Evolutionary conservation across 495 filamentous ascomycete genomes (phyloP).

Genomic region (Penicillium simplicissimum): DNA sequence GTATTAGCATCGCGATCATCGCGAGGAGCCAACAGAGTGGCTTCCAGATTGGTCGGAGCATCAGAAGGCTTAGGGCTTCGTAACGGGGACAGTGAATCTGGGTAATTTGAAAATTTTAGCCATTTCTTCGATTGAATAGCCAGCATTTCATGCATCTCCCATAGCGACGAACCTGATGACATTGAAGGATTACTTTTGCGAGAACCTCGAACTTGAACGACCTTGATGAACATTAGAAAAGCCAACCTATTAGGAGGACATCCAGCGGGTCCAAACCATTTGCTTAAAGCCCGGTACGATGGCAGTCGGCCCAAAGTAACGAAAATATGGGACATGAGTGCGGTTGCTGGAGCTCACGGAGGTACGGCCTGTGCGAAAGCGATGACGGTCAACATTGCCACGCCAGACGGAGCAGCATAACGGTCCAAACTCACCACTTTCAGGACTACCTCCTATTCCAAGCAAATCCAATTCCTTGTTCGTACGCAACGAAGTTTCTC

Average conservation of each 20-base stretch:
- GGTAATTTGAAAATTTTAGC: background rate
- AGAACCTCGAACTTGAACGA: constrained; percentile 65
- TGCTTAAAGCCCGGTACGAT: constrained; percentile 92
- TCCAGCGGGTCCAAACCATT: constrained; percentile 55
- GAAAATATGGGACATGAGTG: constrained; percentile 80
- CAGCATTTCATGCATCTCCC: constrained; percentile 5
- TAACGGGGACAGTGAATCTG: constrained; percentile 40
- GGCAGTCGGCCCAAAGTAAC: constrained; percentile 85
- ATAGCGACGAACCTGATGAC: constrained; percentile 42
- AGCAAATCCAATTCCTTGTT: constrained; percentile 39
- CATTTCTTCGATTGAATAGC: background rate
- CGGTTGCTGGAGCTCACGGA: constrained; percentile 44
- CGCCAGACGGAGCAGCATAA: background rate
- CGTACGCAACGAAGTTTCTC: constrained; percentile 24
- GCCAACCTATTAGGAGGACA: background rate
- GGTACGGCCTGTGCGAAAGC: constrained; percentile 35
- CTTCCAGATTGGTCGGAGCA: constrained; percentile 23
- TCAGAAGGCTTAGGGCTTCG: constrained; percentile 38
- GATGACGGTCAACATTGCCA: constrained; percentile 19
- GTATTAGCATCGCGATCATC: constrained; percentile 60
- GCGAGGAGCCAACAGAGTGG: constrained; percentile 38
- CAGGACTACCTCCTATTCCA: constrained; percentile 35
- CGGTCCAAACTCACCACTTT: constrained; percentile 38
- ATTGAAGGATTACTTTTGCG: constrained; percentile 50
- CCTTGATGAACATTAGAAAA: constrained; percentile 25